Conservation (phyloP, 1,284 basidiomycete species). For the Neotropicomus parvogracilis region DNA sequence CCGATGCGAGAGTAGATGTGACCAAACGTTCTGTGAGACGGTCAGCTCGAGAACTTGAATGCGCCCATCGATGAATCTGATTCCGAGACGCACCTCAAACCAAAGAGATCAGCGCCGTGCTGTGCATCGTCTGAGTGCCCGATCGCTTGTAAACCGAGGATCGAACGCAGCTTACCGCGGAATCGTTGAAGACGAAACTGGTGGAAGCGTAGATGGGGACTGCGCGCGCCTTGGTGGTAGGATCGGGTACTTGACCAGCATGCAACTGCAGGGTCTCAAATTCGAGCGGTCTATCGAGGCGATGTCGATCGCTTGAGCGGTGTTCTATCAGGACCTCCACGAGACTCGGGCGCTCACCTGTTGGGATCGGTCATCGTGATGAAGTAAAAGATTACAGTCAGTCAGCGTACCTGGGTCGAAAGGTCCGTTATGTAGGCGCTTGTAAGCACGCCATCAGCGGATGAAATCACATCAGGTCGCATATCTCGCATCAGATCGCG, state of each 20-base stretch:
- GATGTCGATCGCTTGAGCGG: too few species aligned
- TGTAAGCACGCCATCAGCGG: slow-evolving; percentile 14
- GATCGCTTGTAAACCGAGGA: not conserved
- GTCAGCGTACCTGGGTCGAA: not conserved
- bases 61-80: too few species aligned
- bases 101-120: slow-evolving; percentile 85
- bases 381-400: not conserved
- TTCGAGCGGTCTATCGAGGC: slow-evolving; percentile 43
- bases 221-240: slow-evolving; percentile 74
- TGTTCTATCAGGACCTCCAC: too few species aligned
- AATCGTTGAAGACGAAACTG: slow-evolving; percentile 78
- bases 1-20: slow-evolving; percentile 79
- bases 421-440: not conserved
- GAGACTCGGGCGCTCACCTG: too few species aligned
- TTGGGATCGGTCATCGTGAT: slow-evolving; percentile 15
- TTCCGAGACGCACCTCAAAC: slow-evolving; percentile 55
- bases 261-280: slow-evolving; percentile 85
- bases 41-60: not conserved
- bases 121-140: slow-evolving; percentile 27
- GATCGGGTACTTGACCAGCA: slow-evolving; percentile 73
- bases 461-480: too few species aligned
- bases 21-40: slow-evolving; percentile 49
- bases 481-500: too few species aligned
- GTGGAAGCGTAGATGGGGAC: slow-evolving; percentile 80
- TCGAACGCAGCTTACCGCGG: slow-evolving; percentile 43